Evolutionary conservation across 805 yeast species (phyloP), one percentile per base, ranked within the genome.

Genomic region (Lachancea quebecensis): DNA sequence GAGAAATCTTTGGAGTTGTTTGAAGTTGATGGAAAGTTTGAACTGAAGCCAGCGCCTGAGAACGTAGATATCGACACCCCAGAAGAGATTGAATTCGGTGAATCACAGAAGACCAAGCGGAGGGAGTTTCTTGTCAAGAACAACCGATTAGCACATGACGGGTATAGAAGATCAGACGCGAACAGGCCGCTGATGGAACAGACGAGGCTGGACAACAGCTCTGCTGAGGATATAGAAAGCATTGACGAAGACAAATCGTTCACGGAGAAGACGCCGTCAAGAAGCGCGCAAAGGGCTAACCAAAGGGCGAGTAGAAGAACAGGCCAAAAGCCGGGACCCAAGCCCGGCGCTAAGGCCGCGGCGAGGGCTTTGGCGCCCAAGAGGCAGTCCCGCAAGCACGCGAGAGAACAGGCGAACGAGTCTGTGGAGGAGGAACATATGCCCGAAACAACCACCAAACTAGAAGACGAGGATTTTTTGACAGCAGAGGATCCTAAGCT

Each of bases 61-160:
- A 51, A 54, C 8, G 51, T 51, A 39, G 67, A 64, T 46, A 42
- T 45, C 10, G 68, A 64, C 41, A 51, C 61, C 1, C 49, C 47
- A 7, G 55, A 54, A n/a, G 68, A 64, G 37, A 32, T 53, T 11
- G 47, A 53, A 25, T 64, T 54, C 51, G 66, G 66, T 4, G 39
- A 52, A 42, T 51, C 48, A 10, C 66, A 61, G 41, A 47, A 48
- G 32, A 42, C 31, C 2, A 59, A 57, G 43, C 51, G 68, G 15
- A 52, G 48, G 37, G 56, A 49, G 38, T 62, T 64, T 39, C 38
- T 64, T 25, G 47, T 46, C 12, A 39, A 39, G 33, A 39, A 35
- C 40, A 44, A 39, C 37, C 15, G 43, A 16, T 29, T 39, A 14
- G 42, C 47, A 21, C 46, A 38, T 29, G 40, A 34, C 17, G 42